Evolutionary conservation across 257 asterid species (phyloP).

Genomic region (Nicotiana undulata): DNA sequence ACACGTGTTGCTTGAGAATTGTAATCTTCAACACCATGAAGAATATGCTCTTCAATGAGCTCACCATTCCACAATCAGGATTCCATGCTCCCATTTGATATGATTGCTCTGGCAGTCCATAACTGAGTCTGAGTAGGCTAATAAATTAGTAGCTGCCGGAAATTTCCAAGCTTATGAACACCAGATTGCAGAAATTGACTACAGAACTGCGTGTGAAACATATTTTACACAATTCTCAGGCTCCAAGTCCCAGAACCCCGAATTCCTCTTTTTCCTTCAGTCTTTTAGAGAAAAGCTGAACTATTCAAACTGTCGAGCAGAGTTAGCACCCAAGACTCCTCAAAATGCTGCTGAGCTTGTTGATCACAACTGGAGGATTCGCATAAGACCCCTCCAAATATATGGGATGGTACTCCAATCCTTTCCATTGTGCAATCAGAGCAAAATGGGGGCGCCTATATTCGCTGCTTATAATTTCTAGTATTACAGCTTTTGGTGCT

Average conservation of each 20-base stretch:
- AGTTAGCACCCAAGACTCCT: constrained; percentile 48
- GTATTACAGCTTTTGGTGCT: constrained; percentile 39
- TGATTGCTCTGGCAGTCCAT: not conserved
- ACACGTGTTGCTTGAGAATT: not conserved
- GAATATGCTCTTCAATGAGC: not conserved
- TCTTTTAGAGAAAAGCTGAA: not conserved
- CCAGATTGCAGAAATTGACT: not conserved
- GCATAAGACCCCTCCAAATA: constrained; percentile 49
- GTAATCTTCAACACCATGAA: not conserved
- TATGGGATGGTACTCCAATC: constrained; percentile 80
- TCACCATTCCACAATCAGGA: not conserved
- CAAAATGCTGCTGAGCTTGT: constrained; percentile 48
- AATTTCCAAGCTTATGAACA: not conserved
- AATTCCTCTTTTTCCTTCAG: too few relatives aligned
- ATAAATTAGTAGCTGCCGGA: not conserved
- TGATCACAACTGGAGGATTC: constrained; percentile 45
- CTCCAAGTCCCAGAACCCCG: not conserved
- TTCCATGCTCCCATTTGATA: not conserved
- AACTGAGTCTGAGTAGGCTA: not conserved
- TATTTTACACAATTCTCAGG: not conserved
- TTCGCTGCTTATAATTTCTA: constrained; percentile 77
- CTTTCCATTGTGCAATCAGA: constrained; percentile 85
- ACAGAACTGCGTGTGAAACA: not conserved
- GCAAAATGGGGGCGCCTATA: constrained; percentile 78
- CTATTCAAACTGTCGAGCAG: not conserved